A percentile compares a stretch with the other conserved stretches of the same genome.
Conservation (phyloP, 345 rosid species). For the Citrus australasica region DNA sequence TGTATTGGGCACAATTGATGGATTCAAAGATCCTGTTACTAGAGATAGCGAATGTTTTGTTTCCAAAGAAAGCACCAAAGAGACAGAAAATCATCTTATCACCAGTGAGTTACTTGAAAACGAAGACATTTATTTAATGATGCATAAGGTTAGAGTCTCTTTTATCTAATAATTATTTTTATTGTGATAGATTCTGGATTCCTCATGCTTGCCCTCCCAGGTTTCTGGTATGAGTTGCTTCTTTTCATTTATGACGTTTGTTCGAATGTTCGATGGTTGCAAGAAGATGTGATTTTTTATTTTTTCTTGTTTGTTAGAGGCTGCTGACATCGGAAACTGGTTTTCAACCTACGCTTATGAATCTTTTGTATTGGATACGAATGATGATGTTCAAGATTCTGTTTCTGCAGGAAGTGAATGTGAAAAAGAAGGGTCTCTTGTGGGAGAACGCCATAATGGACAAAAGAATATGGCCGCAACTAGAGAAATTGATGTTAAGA, state of each 20-base stretch:
- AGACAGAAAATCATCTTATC: not conserved
- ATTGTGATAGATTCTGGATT: constrained; percentile 28
- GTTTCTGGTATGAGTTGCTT: constrained; percentile 39
- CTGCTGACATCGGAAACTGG: constrained; percentile 56
- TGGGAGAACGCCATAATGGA: constrained; percentile 3
- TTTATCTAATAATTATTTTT: not conserved
- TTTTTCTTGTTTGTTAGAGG: constrained; percentile 37
- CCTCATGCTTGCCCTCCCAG: constrained; percentile 18
- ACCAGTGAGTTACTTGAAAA: constrained; percentile 19
- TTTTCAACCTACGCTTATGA: constrained; percentile 61
- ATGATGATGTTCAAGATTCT: constrained; percentile 29
- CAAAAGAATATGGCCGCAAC: constrained; percentile 8
- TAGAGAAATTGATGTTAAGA: not conserved
- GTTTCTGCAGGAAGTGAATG: constrained; percentile 25
- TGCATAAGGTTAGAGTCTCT: not conserved
- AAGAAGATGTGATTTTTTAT: not conserved
- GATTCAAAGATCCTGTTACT: constrained; percentile 13
- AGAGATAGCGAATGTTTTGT: constrained; percentile 12
- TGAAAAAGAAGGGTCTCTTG: constrained; percentile 16
- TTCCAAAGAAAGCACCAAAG: not conserved
- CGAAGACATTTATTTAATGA: not conserved
- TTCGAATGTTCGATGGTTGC: not conserved
- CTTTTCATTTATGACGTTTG: not conserved
- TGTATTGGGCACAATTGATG: constrained; percentile 32
- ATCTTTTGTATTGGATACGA: constrained; percentile 44